These are phyloP conservation scores for Melaleuca alternifolia DNA, from an alignment of 345 rosid species.

Conservation along the genomic window DNA sequence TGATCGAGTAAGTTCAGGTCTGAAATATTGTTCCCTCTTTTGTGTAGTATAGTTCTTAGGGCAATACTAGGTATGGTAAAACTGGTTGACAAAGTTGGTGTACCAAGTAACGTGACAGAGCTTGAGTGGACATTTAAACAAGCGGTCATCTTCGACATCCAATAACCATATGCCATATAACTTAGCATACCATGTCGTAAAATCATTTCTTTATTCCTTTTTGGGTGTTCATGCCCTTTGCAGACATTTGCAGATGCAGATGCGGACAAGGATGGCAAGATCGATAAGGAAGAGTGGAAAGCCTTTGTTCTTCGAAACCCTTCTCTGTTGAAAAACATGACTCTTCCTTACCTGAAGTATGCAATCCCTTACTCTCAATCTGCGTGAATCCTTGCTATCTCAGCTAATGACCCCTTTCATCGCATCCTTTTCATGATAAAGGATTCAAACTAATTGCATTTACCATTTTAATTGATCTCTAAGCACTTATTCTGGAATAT, in stretches of 20 bases:
- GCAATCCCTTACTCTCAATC: not conserved
- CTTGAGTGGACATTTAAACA: not conserved
- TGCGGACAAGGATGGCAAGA: conserved; percentile 52
- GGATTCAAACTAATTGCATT: not conserved
- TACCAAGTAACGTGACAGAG: not conserved
- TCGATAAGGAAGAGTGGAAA: conserved; percentile 63
- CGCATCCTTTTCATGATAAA: not conserved
- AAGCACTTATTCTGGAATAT: not conserved
- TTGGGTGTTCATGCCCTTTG: not conserved
- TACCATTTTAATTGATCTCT: not conserved
- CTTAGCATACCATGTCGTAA: not conserved
- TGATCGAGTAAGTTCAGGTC: conserved; percentile 34
- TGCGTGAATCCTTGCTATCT: not conserved
- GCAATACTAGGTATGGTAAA: not conserved
- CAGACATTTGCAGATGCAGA: conserved; percentile 79
- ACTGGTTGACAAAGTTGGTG: not conserved
- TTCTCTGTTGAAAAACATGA: conserved; percentile 56
- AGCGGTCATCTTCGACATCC: not conserved
- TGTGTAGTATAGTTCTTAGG: not conserved
- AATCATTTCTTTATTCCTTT: not conserved
- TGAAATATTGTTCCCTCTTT: not conserved
- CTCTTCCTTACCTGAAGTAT: conserved; percentile 70
- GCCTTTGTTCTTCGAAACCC: conserved; percentile 45
- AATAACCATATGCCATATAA: not conserved
- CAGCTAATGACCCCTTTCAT: not conserved